phyloP scores from a whole-genome alignment of 192 early-diverging fungal species.

The Phycomyces nitens region DNA sequence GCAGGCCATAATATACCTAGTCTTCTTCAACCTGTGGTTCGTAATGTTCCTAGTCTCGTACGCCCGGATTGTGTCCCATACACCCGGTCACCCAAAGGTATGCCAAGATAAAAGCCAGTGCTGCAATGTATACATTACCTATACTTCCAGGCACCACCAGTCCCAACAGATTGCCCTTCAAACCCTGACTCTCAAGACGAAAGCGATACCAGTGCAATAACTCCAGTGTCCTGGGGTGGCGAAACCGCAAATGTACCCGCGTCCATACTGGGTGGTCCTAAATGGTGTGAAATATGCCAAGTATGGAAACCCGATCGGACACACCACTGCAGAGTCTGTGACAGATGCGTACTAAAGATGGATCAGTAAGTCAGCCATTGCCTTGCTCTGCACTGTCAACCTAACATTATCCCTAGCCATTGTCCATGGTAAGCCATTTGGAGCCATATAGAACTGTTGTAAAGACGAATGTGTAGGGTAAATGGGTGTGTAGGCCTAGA shows the following conservation, averaged over 20 bases:
- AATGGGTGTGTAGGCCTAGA: constrained; percentile 49
- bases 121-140: too few species aligned
- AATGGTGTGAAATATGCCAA: constrained; percentile 39
- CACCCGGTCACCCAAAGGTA: constrained; percentile 41
- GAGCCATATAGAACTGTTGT: background rate
- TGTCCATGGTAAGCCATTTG: constrained; percentile 35
- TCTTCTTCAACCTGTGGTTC: constrained; percentile 30
- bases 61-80: constrained; percentile 33
- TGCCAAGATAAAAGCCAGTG: background rate
- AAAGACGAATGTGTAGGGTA: constrained; percentile 32
- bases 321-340: constrained; percentile 53
- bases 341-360: constrained; percentile 50
- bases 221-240: background rate
- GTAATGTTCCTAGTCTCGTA: constrained; percentile 43
- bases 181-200: background rate
- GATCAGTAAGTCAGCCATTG: constrained; percentile 41
- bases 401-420: constrained; percentile 21
- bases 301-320: constrained; percentile 51
- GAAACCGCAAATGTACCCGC: background rate
- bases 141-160: constrained; percentile 9
- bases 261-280: constrained; percentile 14
- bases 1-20: constrained; percentile 35
- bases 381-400: background rate
- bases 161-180: background rate
- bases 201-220: background rate